phyloP scores from a whole-genome alignment of 2,329 filamentous ascomycete species.

The Lachnellula arida region DNA sequence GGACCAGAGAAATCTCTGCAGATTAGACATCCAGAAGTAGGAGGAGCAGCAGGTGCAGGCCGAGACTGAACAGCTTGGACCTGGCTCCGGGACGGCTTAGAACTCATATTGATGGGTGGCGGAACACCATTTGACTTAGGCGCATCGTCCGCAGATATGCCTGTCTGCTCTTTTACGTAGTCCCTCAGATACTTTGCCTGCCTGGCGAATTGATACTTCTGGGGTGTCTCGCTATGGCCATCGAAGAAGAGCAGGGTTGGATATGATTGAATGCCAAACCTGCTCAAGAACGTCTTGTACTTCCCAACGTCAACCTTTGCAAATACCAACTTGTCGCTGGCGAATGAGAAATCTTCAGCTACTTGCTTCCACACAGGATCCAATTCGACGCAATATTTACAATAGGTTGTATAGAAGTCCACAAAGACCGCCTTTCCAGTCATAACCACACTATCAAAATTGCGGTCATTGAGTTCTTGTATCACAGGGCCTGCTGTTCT shows the following conservation, averaged over 20 bases:
- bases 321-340: constrained; percentile 72
- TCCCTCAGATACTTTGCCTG: constrained; percentile 19
- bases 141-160: constrained; percentile 20
- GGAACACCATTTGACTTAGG: constrained; percentile 21
- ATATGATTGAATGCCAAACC: constrained; percentile 75
- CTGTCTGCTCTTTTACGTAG: constrained; percentile 26
- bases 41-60: constrained; percentile 17
- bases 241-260: constrained; percentile 94
- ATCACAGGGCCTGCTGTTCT: constrained; percentile 41
- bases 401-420: constrained; percentile 98
- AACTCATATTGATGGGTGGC: constrained; percentile 28
- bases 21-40: constrained; percentile 57
- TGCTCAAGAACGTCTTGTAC: constrained; percentile 67
- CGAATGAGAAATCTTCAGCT: constrained; percentile 66
- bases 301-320: constrained; percentile 92
- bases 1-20: constrained; percentile 86
- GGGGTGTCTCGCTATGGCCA: constrained; percentile 17
- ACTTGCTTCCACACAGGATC: constrained; percentile 85
- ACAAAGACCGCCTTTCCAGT: constrained; percentile 91
- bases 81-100: constrained; percentile 38
- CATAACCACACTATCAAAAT: constrained; percentile 85
- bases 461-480: constrained; percentile 77
- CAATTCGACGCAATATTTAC: constrained; percentile 90
- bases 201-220: constrained; percentile 18
- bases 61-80: constrained; percentile 40